These are phyloP conservation scores for Colletotrichum sp. DNA, from an alignment of 2,329 filamentous ascomycete species.

Conservation along the genomic window DNA sequence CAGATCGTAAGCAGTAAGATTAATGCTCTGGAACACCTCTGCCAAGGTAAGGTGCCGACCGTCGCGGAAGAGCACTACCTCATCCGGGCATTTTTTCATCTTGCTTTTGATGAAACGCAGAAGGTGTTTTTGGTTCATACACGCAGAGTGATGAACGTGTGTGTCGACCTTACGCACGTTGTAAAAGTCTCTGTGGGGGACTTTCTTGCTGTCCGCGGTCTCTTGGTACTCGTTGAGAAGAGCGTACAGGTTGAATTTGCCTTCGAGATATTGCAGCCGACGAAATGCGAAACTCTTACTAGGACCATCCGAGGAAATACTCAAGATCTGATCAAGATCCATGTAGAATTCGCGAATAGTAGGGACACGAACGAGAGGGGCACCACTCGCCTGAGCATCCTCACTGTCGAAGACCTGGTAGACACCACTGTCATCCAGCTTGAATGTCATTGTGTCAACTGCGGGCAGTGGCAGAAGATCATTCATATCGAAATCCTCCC, in stretches of 20 bases:
- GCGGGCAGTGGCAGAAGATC: slow-evolving; percentile 78
- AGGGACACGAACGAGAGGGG: slow-evolving; percentile 82
- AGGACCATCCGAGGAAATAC: slow-evolving; percentile 92
- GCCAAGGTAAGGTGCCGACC: slow-evolving; percentile 88
- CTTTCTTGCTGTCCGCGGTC: slow-evolving; percentile 95
- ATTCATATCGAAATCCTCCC: slow-evolving; percentile 87
- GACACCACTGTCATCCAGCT: slow-evolving; percentile 82
- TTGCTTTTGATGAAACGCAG: slow-evolving; percentile 99
- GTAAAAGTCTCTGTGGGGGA: slow-evolving; percentile 98
- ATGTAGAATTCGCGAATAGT: slow-evolving; percentile 95
- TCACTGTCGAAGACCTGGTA: slow-evolving; percentile 88
- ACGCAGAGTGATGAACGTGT: slow-evolving; percentile 98
- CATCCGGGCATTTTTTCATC: slow-evolving; percentile 97
- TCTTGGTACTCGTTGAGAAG: slow-evolving; percentile 97
- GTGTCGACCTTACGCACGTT: slow-evolving; percentile 99
- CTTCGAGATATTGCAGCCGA: slow-evolving; percentile 92
- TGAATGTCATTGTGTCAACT: slow-evolving; percentile 74
- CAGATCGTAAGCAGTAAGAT: slow-evolving; percentile 94
- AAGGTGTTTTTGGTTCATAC: slow-evolving; percentile 99
- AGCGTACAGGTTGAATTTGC: slow-evolving; percentile 94
- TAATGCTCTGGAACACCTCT: slow-evolving; percentile 97
- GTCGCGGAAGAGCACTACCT: slow-evolving; percentile 90
- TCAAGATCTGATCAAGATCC: slow-evolving; percentile 85
- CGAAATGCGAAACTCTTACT: slow-evolving; percentile 98
- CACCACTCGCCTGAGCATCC: slow-evolving; percentile 63